Conservation (phyloP, 305 asterid genomes). For the Vinca major region DNA sequence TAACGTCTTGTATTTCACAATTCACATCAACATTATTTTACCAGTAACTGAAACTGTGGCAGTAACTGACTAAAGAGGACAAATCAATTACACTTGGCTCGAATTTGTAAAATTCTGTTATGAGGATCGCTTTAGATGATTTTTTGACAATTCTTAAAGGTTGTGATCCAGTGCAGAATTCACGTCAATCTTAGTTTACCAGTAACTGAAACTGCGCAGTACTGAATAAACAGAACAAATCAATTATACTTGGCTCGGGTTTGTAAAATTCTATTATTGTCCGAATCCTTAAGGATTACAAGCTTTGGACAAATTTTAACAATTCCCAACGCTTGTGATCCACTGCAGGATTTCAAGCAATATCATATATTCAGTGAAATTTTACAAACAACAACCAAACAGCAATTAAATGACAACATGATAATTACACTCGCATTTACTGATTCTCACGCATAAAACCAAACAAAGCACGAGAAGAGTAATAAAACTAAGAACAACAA, state of each 20-base stretch:
- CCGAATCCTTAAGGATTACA: too few species aligned
- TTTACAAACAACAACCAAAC: too few species aligned
- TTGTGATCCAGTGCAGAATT: too few species aligned
- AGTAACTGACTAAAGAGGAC: background rate
- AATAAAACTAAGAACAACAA: background rate
- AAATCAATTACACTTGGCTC: background rate
- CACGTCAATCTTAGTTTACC: background rate
- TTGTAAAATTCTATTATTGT: too few species aligned
- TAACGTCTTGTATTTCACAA: background rate
- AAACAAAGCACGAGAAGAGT: background rate
- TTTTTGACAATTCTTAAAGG: too few species aligned
- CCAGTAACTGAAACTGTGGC: background rate
- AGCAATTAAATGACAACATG: background rate
- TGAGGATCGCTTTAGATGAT: too few species aligned
- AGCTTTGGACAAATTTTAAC: too few species aligned
- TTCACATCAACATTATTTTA: background rate
- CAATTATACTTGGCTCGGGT: background rate
- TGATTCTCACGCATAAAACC: background rate
- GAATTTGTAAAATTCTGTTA: too few species aligned
- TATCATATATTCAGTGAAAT: background rate
- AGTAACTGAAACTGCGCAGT: background rate
- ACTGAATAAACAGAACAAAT: background rate
- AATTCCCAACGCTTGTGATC: too few species aligned
- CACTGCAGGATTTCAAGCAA: background rate
- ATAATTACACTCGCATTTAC: background rate